A percentile compares a stretch with the other conserved stretches of the same genome.
phyloP scores from a whole-genome alignment of 306 rosid species.

The Arachis hypogaea region DNA sequence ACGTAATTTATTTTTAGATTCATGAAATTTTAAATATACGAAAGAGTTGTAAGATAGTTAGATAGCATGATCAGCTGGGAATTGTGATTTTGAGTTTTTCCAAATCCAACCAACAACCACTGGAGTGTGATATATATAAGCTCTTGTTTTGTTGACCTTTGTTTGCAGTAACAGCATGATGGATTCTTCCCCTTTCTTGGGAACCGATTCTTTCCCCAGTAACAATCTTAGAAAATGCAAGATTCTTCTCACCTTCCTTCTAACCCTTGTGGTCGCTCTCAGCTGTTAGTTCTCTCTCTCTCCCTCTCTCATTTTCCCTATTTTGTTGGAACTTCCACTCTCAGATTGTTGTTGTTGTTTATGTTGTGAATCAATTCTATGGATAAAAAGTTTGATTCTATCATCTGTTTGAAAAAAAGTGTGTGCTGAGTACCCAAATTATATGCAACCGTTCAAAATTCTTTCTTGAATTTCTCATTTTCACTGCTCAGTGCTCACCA shows the following conservation, averaged over 20 bases:
- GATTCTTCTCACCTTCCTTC: constrained; percentile 36
- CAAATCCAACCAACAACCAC: no score
- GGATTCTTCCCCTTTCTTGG: constrained; percentile 52
- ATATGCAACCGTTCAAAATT: neutral
- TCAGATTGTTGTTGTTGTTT: no score
- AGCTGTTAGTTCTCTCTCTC: constrained; percentile 40
- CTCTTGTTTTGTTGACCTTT: neutral
- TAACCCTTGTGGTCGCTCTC: constrained; percentile 36
- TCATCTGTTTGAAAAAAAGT: neutral
- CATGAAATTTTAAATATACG: no score
- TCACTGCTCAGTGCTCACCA: neutral
- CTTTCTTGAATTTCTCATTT: neutral
- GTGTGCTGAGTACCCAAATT: neutral
- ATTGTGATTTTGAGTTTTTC: no score
- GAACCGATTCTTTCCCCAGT: constrained; percentile 16
- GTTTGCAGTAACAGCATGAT: constrained; percentile 14
- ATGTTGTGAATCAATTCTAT: neutral
- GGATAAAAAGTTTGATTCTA: neutral
- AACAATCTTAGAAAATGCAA: constrained; percentile 2
- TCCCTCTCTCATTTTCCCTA: neutral
- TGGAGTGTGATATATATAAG: no score
- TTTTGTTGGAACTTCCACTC: neutral
- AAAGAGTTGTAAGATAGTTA: no score
- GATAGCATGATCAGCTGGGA: no score
- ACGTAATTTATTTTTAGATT: no score